Base-by-base conservation (phyloP, 2,329 filamentous ascomycete genomes). In the Fusarium robinianum region DNA sequence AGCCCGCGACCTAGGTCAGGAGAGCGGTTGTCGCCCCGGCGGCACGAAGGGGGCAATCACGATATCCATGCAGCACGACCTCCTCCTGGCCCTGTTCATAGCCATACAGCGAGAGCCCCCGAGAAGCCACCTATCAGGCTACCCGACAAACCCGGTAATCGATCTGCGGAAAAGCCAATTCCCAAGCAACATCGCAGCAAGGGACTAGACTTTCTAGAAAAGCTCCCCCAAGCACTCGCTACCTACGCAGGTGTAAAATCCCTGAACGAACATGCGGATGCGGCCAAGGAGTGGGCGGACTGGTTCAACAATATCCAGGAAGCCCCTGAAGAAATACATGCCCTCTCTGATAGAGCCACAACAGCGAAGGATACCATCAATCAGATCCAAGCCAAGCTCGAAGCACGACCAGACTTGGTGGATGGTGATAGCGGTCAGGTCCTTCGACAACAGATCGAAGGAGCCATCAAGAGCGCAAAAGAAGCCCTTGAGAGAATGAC, bases 281-380 rank as follows among this genome's bases (percentile, higher is more conserved):
- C 56, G 3, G 64, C 63, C 15, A 66, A 66, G 42, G 63, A 67
- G 19, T 67, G 65, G 65, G 55, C 59, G 3, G 63, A 64, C 8
- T 67, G 65, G 65, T 49, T 67, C 26, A 63, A 58, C 40, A 55
- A 64, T 15, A 41, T 67, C 0, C 57, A 60, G 22, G 65, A 60
- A 11, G 64, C 64, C 0, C 64, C 65, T 0, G 60, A 62, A 3
- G 65, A 67, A 18, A 66, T 67, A 3, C 47, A 58, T 2, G 55
- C 55, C 0, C 45, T 67, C 0, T 60, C 63, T 0, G 51, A 51
- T 3, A 63, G 60, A 19, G 60, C 54, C 1, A 62, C 57, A 2
- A 63, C 60, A 1, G 62, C 64, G 3, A 60, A 54, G 5, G 61
- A 67, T 25, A 67, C 64, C 1, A 64, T 67, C 21, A 51, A 54